Evolutionary conservation across 225 moss, liverwort and hornwort genomes (phyloP).

Genomic region (Antitrichia curtipendula): DNA sequence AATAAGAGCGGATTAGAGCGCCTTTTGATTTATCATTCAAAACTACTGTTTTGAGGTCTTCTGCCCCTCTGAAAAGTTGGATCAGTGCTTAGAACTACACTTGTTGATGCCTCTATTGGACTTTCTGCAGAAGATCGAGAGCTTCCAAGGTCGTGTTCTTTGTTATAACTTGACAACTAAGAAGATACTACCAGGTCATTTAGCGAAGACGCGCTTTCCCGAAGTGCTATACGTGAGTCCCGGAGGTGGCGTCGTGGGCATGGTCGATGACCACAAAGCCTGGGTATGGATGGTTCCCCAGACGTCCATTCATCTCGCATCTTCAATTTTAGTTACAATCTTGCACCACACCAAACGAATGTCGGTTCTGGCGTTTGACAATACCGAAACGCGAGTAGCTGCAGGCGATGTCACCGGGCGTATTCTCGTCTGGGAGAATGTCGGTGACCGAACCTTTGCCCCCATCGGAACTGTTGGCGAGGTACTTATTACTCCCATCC

Average conservation of each 20-base stretch:
- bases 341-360: constrained; percentile 56
- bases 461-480: not conserved
- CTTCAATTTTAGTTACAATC: constrained; percentile 2
- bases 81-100: not conserved
- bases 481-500: not conserved
- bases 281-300: constrained; percentile 71
- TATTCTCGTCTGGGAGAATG: constrained; percentile 84
- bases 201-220: constrained; percentile 45
- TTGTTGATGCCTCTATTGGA: not conserved
- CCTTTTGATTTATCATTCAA: not conserved
- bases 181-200: constrained; percentile 29
- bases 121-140: not conserved
- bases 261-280: constrained; percentile 31
- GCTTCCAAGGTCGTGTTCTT: constrained; percentile 25
- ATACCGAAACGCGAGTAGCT: constrained; percentile 52
- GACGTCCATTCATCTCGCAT: not conserved
- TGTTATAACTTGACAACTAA: constrained; percentile 39
- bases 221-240: constrained; percentile 38
- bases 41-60: not conserved
- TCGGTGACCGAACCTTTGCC: constrained; percentile 52
- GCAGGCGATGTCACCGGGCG: constrained; percentile 72
- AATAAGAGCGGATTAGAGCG: not conserved
- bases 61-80: not conserved
- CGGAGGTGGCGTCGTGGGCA: constrained; percentile 58
- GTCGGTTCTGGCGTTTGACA: constrained; percentile 49